A percentile compares a stretch with the other conserved stretches of the same genome.
Evolutionary conservation across 1,139 yeast species (phyloP).

Genomic region (Candida sojae): DNA sequence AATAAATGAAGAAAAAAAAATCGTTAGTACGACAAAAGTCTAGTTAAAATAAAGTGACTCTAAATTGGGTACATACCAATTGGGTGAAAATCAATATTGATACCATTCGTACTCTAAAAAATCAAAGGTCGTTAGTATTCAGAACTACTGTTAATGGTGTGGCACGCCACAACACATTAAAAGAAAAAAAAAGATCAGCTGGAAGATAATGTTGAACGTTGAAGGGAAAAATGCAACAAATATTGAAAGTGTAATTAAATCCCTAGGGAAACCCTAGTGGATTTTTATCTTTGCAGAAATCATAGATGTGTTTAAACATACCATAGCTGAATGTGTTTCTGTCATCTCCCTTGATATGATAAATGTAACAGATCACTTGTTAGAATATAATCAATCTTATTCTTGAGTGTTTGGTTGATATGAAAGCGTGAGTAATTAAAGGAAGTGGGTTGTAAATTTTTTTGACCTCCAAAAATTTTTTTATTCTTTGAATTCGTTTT

Average conservation of each 20-base stretch:
- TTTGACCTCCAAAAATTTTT: constrained; percentile 5
- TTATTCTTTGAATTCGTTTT: not conserved
- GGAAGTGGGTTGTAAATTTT: not conserved
- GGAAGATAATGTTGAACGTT: not conserved
- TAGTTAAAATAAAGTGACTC: not conserved
- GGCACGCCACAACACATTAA: too few relatives aligned
- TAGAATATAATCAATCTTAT: not conserved
- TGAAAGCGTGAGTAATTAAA: not conserved
- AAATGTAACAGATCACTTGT: not conserved
- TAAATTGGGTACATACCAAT: constrained; percentile 20
- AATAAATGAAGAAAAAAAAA: not conserved
- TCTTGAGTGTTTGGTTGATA: not conserved
- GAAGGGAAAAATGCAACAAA: constrained; percentile 2
- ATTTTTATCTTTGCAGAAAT: not conserved
- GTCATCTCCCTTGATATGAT: not conserved
- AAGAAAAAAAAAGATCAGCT: not conserved
- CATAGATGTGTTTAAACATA: not conserved
- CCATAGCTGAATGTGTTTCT: constrained; percentile 1
- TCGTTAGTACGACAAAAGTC: constrained; percentile 5
- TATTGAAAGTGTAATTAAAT: not conserved
- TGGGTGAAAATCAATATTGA: constrained; percentile 21
- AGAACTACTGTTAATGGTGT: too few relatives aligned
- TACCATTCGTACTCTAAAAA: constrained; percentile 6
- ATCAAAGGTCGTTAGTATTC: constrained; percentile 7
- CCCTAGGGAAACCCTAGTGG: not conserved